A percentile compares a stretch with the other conserved stretches of the same genome.
Evolutionary conservation across 2,329 filamentous ascomycete genomes (phyloP).

Genomic region (Xenoacremonium recifei): DNA sequence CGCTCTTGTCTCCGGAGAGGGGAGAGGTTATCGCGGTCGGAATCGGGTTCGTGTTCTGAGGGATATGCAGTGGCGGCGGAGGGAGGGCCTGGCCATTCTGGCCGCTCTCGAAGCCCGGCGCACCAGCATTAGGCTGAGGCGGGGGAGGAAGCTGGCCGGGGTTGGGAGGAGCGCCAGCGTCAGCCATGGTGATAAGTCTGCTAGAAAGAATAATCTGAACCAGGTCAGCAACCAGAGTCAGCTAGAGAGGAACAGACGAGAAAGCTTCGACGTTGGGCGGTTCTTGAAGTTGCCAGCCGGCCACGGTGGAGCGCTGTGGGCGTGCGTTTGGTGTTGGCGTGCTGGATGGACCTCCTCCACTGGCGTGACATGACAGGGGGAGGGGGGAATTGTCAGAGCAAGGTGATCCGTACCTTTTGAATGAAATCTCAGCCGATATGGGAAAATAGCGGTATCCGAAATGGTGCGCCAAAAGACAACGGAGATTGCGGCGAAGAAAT

Average conservation of each 20-base stretch:
- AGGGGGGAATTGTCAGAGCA: no score
- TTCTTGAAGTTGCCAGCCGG: no score
- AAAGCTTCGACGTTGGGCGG: neutral
- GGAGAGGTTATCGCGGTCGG: constrained; percentile 90
- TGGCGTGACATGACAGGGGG: no score
- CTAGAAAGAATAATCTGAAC: constrained; percentile 8
- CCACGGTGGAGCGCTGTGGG: neutral
- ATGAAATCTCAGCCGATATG: no score
- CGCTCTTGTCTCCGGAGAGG: constrained; percentile 65
- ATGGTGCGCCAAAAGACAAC: no score
- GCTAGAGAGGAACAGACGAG: neutral
- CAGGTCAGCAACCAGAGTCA: constrained; percentile 4
- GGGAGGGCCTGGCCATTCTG: constrained; percentile 83
- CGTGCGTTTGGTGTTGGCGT: no score
- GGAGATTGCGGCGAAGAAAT: neutral
- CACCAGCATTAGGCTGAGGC: constrained; percentile 65
- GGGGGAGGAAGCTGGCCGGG: constrained; percentile 67
- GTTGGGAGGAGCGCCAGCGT: constrained; percentile 63
- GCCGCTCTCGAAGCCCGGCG: constrained; percentile 72
- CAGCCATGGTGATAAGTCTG: constrained; percentile 63
- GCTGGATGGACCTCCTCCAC: no score
- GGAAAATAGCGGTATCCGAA: no score
- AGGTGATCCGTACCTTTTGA: no score
- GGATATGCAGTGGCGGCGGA: constrained; percentile 88
- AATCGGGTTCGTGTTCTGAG: constrained; percentile 94